Evolutionary conservation across 2,329 filamentous ascomycete genomes (phyloP).

Genomic region (Pseudocercospora pini-densiflorae): DNA sequence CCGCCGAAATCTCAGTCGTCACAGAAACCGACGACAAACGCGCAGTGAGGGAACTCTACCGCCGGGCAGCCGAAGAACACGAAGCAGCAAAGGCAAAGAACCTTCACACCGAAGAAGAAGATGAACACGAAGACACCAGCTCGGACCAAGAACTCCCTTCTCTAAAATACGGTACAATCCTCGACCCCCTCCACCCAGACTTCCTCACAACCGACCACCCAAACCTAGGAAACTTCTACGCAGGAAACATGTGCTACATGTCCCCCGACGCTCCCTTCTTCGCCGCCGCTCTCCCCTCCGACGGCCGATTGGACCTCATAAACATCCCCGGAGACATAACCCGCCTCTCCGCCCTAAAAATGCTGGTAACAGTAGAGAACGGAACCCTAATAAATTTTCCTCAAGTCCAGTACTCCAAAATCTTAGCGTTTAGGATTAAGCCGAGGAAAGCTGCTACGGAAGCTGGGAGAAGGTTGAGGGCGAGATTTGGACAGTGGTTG

Average conservation of each 20-base stretch:
- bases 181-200: conserved; percentile 73
- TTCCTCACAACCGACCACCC: conserved; percentile 78
- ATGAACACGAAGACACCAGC: conserved; percentile 23
- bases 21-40: conserved; percentile 78
- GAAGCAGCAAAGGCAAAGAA: conserved; percentile 34
- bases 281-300: conserved; percentile 76
- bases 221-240: conserved; percentile 89
- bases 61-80: conserved; percentile 35
- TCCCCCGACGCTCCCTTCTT: conserved; percentile 87
- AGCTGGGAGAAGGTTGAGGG: conserved; percentile 21
- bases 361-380: conserved; percentile 73
- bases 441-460: conserved; percentile 51
- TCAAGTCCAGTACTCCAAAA: conserved; percentile 79
- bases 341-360: conserved; percentile 66
- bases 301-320: conserved; percentile 85
- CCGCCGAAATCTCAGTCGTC: conserved; percentile 86
- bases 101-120: conserved; percentile 23
- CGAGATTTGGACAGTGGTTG: conserved; percentile 34
- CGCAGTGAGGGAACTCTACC: conserved; percentile 75
- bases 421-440: conserved; percentile 83
- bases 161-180: conserved; percentile 78
- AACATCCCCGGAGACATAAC: conserved; percentile 77
- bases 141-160: conserved; percentile 59
- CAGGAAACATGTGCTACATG: conserved; percentile 95
- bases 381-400: conserved; percentile 79